Percentiles rank a stretch among this genome's conserved stretches.
Evolutionary conservation across 257 asterid genomes (phyloP).

Genomic region (Forsythia suspensa): DNA sequence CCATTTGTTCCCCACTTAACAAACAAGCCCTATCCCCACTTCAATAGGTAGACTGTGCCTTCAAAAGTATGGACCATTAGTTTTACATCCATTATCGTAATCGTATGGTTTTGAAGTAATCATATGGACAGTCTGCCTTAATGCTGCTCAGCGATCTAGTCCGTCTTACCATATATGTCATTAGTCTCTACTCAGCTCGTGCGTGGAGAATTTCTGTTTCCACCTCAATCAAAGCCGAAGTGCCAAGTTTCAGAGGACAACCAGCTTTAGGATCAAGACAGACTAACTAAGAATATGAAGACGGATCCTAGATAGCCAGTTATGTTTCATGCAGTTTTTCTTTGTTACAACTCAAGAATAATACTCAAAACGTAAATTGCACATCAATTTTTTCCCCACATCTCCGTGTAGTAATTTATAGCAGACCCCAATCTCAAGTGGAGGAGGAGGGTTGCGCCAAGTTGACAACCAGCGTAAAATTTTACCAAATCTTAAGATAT

Average conservation of each 20-base stretch:
- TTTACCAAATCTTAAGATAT: no score
- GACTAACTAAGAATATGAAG: no score
- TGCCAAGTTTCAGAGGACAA: background rate
- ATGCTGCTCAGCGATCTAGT: background rate
- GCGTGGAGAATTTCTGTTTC: background rate
- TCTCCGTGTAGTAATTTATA: no score
- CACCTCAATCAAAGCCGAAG: background rate
- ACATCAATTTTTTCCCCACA: no score
- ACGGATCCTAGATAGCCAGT: no score
- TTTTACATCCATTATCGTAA: background rate
- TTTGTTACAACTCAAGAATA: no score
- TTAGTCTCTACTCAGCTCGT: background rate
- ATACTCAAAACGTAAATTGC: no score
- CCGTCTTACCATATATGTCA: background rate
- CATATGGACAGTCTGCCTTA: background rate
- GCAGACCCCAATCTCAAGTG: no score
- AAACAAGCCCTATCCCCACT: constrained; percentile 1
- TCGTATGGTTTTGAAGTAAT: constrained; percentile 17
- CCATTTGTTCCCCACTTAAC: constrained; percentile 1
- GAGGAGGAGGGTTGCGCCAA: no score
- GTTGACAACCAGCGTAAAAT: no score
- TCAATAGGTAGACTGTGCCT: background rate
- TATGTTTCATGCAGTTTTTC: no score
- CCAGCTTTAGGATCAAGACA: no score
- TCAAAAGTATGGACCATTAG: constrained; percentile 19